Evolutionary conservation across 139 green algal genomes (phyloP), one percentile per base, ranked within the genome.

Genomic region (Coelastrella sp.): DNA sequence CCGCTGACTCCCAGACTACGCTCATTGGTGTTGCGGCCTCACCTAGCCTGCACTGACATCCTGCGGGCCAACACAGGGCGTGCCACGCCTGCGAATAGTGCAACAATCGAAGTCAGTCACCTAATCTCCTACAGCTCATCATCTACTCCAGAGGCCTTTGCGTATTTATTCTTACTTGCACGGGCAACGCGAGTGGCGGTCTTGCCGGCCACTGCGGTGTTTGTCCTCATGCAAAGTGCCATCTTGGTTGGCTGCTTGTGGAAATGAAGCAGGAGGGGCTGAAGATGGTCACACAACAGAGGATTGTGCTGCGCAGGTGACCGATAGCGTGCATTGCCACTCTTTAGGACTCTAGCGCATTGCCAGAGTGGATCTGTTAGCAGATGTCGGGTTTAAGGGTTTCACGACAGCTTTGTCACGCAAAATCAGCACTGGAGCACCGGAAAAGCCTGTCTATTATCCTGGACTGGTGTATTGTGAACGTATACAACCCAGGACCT

Each of bases 31-130:
- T 61, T 11, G 47, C 23, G 11, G 3, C 5, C 87, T 79, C 65
- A 91, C 87, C 87, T 91, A 73, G 87, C 87, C 61, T 86, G 87
- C 87, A 91, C 87, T 58, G 64, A 59, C 61, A 91, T 80, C 56
- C 56, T 61, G 77, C 76, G 87, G 22, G 76, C 76, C 78, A 81
- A 59, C 57, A 91, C 87, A 64, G 87, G 65, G 78, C 87, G 66
- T 71, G 76, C 61, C 77, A 91, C 76, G 47, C 14, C 76, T 83
- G 76, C 76, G 14, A 83, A 19, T 17, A 58, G 20, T 5, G 23
- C 22, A 58, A 80, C 74, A 80, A 80, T 58, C 74, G 58, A 58
- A 58, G 74, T 80, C 22, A 80, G 74, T 13, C 74, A 80, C 17
- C 68, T 22, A 32, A 16, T 32, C 6, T 32, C 2, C 17, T 7